phyloP scores from a whole-genome alignment of 805 yeast genomes.

The Metschnikowia dekortorum region DNA sequence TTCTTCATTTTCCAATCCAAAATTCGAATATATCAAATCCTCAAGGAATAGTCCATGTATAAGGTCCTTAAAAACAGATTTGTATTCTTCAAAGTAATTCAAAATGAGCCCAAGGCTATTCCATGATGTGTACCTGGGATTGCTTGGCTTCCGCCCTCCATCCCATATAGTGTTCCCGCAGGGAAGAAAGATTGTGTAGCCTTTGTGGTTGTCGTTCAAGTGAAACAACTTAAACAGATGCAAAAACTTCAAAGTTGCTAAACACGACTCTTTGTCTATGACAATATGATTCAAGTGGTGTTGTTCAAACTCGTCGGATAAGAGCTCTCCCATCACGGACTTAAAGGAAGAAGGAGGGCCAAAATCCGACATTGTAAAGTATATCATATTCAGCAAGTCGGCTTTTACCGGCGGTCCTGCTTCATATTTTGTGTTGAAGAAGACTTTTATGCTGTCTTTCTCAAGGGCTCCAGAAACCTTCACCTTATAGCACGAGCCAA shows the following conservation, averaged over 20 bases:
- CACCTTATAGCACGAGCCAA: conserved; percentile 51
- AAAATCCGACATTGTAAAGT: conserved; percentile 56
- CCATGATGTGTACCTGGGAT: conserved; percentile 49
- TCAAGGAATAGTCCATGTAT: conserved; percentile 58
- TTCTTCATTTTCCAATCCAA: conserved; percentile 25
- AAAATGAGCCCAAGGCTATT: conserved; percentile 52
- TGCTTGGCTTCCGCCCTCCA: conserved; percentile 2
- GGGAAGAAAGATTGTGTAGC: conserved; percentile 78
- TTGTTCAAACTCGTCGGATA: conserved; percentile 30
- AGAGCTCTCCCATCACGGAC: conserved; percentile 51
- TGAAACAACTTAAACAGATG: conserved; percentile 48
- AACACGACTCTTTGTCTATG: conserved; percentile 45
- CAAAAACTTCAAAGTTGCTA: conserved; percentile 59
- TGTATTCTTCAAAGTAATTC: conserved; percentile 53
- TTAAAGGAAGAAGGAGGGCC: conserved; percentile 61
- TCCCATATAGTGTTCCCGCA: conserved; percentile 42
- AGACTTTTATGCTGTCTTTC: conserved; percentile 14
- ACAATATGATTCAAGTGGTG: conserved; percentile 23
- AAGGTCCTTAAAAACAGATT: conserved; percentile 45
- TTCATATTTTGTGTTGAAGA: conserved; percentile 55
- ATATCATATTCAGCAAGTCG: conserved; percentile 61
- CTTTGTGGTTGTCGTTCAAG: conserved; percentile 48
- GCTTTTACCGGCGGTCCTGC: conserved; percentile 45
- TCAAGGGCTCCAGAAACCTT: conserved; percentile 28
- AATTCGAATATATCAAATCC: conserved; percentile 65